These are phyloP conservation scores for Agrocybe pediades DNA, from an alignment of 768 basidiomycete genomes.

Conservation along the genomic window DNA sequence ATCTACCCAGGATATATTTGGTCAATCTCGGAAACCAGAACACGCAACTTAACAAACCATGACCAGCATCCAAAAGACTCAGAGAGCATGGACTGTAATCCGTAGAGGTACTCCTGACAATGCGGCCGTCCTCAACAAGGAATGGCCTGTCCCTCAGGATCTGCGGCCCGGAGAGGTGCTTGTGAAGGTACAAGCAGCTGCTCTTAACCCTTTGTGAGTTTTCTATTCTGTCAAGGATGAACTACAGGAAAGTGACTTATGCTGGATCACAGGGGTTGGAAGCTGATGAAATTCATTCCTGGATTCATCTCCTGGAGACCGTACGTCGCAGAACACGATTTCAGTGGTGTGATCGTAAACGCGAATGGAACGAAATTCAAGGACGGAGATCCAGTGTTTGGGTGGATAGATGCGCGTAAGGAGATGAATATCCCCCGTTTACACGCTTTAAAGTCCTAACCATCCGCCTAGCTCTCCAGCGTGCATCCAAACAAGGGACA, in stretches of 20 bases:
- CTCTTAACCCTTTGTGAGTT: constrained; percentile 68
- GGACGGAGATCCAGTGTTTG: constrained; percentile 66
- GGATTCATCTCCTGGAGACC: constrained; percentile 49
- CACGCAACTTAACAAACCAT: background rate
- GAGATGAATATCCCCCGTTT: no score
- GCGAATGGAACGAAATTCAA: constrained; percentile 53
- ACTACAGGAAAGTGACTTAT: background rate
- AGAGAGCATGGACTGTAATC: constrained; percentile 34
- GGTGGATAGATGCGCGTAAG: constrained; percentile 39
- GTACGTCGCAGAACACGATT: constrained; percentile 57
- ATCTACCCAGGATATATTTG: background rate
- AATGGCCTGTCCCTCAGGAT: constrained; percentile 37
- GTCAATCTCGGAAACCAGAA: background rate
- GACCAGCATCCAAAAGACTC: no score
- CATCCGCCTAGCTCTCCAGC: constrained; percentile 21
- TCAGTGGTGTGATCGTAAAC: constrained; percentile 62
- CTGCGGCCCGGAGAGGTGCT: constrained; percentile 35
- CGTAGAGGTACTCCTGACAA: constrained; percentile 29
- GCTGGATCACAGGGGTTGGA: constrained; percentile 49
- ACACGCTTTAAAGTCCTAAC: background rate
- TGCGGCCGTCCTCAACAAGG: constrained; percentile 31
- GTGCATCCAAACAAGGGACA: constrained; percentile 49
- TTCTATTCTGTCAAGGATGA: background rate
- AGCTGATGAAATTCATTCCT: constrained; percentile 51
- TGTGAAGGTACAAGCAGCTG: constrained; percentile 41